phyloP scores from a whole-genome alignment of 768 basidiomycete genomes.

The Hysterangium stoloniferum region DNA sequence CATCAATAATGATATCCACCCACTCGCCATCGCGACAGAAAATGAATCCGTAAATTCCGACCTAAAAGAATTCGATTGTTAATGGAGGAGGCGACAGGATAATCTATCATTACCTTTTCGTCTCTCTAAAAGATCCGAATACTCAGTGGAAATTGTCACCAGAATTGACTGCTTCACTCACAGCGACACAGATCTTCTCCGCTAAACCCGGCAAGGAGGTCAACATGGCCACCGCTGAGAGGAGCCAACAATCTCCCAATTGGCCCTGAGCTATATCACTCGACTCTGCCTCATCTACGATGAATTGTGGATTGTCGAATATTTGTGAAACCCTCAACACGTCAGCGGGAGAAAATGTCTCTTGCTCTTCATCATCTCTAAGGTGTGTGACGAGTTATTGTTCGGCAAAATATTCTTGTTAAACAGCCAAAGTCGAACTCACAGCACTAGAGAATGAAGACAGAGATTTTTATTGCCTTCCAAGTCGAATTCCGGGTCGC shows the following conservation, averaged over 20 bases:
- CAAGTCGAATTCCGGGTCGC: conserved; percentile 50
- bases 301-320: conserved; percentile 43
- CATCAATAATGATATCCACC: conserved; percentile 48
- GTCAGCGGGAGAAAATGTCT: conserved; percentile 27
- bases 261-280: conserved; percentile 41
- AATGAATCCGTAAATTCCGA: conserved; percentile 51
- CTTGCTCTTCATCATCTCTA: too few relatives aligned
- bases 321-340: conserved; percentile 41
- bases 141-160: background rate
- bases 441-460: conserved; percentile 30
- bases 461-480: conserved; percentile 34
- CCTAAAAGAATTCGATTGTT: conserved; percentile 17
- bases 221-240: conserved; percentile 43
- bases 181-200: conserved; percentile 44
- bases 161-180: conserved; percentile 18
- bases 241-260: conserved; percentile 48
- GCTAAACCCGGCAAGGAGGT: conserved; percentile 35
- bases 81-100: background rate
- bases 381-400: background rate
- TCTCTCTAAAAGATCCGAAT: background rate
- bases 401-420: background rate
- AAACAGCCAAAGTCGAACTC: background rate
- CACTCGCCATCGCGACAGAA: conserved; percentile 46
- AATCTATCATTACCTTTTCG: conserved; percentile 25
- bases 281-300: conserved; percentile 31